Base-by-base conservation (phyloP, 139 green algal genomes). In the Tetraselmis chui region DNA sequence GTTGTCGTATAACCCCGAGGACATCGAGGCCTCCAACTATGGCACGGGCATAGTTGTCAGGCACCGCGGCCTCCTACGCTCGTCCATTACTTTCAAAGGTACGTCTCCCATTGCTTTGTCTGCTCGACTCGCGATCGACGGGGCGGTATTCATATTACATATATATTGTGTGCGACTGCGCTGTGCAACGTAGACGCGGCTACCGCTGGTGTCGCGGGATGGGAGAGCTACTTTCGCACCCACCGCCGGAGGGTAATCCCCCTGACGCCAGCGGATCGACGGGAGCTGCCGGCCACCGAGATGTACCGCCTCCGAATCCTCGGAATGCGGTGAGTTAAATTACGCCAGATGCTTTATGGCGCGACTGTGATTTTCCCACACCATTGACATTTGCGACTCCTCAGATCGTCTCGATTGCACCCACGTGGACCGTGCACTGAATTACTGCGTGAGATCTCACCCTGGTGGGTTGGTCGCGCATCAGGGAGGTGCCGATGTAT, bases 401-500 rank as follows among this genome's bases (percentile, higher is more conserved):
- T n/a, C n/a, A n/a, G n/a, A n/a, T n/a, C n/a, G n/a, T n/a, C n/a
- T n/a, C n/a, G n/a, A n/a, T n/a, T n/a, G n/a, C n/a, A n/a, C n/a
- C n/a, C n/a, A n/a, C n/a, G n/a, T n/a, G n/a, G n/a, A n/a, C n/a
- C n/a, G n/a, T n/a, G n/a, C n/a, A n/a, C n/a, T n/a, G n/a, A n/a
- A n/a, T n/a, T n/a, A n/a, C n/a, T n/a, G n/a, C n/a, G n/a, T n/a
- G n/a, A n/a, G n/a, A n/a, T n/a, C n/a, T n/a, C n/a, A n/a, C n/a
- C 83, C 59, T 86, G 0, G 75, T 93, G 32, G 82, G 84, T 27
- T 85, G 92, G 18, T 77, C 80, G 24, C 79, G 78, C 22, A 82
- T 92, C 28, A 81, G 78, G 23, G 82, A 88, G 81, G 76, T 93
- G 76, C 91, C 89, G 29, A 85, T 89, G 74, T 85, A 91, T 77